A percentile compares a stretch with the other conserved stretches of the same genome.
These are phyloP conservation scores for Cyclospora cayetanensis DNA, from an alignment of 169 alveolate genomes.

Conservation along the genomic window DNA sequence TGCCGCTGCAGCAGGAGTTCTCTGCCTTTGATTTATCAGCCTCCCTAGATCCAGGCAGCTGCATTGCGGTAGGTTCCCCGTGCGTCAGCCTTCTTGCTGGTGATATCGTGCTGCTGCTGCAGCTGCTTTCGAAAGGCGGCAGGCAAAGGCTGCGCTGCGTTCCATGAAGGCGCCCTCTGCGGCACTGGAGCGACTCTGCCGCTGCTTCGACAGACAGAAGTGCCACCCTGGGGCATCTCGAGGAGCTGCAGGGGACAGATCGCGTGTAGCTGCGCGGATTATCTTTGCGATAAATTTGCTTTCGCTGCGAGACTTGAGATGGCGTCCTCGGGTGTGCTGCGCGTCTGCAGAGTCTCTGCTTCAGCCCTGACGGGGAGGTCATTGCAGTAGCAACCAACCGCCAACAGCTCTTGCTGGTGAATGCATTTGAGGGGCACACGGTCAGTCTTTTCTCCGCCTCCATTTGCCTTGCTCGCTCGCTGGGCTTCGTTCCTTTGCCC, in stretches of 20 bases:
- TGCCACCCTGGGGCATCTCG: too few relatives aligned
- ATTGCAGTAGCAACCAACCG: not conserved
- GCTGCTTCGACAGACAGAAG: too few relatives aligned
- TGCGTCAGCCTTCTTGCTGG: not conserved
- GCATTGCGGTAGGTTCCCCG: not conserved
- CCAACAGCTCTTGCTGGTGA: conserved; percentile 11
- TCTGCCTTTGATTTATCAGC: conserved; percentile 5
- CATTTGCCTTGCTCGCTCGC: not conserved
- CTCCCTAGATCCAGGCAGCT: not conserved
- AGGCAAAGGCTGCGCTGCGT: too few relatives aligned
- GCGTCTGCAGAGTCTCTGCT: not conserved
- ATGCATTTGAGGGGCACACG: not conserved
- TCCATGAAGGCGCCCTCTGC: too few relatives aligned
- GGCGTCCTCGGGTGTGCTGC: too few relatives aligned
- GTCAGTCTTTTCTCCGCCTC: not conserved
- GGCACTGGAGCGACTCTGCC: too few relatives aligned
- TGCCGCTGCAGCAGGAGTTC: conserved; percentile 16
- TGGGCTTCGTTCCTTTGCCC: too few relatives aligned
- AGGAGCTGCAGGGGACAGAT: too few relatives aligned
- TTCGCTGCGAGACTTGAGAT: too few relatives aligned
- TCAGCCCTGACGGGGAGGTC: conserved; percentile 12
- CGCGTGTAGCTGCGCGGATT: too few relatives aligned
- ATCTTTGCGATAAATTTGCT: too few relatives aligned
- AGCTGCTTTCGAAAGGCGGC: too few relatives aligned
- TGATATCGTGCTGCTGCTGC: not conserved